A percentile compares a stretch with the other conserved stretches of the same genome.
phyloP scores from a whole-genome alignment of 345 rosid species.

The Citrus sp. region DNA sequence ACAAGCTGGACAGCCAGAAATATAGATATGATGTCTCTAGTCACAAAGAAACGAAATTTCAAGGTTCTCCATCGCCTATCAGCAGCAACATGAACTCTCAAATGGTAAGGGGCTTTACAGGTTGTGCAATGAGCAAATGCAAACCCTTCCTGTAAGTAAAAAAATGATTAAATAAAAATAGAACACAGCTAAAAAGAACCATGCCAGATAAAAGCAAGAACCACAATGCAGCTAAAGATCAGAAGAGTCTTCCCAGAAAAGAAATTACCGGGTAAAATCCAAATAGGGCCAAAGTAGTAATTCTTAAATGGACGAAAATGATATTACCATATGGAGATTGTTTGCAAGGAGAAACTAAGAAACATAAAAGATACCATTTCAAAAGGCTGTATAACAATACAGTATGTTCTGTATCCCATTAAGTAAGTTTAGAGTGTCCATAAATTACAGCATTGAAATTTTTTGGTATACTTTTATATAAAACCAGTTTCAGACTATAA shows the following conservation, averaged over 20 bases:
- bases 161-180: slow-evolving; percentile 1
- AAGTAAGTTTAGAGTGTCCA: not conserved
- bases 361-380: not conserved
- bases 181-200: not conserved
- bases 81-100: slow-evolving; percentile 95
- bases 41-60: slow-evolving; percentile 97
- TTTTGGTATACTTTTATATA: not conserved
- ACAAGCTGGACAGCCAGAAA: slow-evolving; percentile 94
- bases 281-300: not conserved
- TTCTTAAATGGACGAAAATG: not conserved
- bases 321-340: not conserved
- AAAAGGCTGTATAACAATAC: not conserved
- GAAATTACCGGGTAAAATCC: not conserved
- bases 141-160: slow-evolving; percentile 80
- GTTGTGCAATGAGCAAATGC: slow-evolving; percentile 99
- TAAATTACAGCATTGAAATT: not conserved
- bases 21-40: slow-evolving; percentile 87
- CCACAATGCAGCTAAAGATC: not conserved
- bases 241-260: not conserved
- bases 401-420: not conserved
- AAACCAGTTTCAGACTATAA: not conserved
- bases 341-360: not conserved
- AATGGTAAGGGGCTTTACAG: slow-evolving; percentile 97
- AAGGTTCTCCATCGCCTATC: slow-evolving; percentile 95
- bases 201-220: not conserved